These are phyloP conservation scores for Malassezia nana DNA, from an alignment of 1,284 basidiomycete species.

Conservation along the genomic window DNA sequence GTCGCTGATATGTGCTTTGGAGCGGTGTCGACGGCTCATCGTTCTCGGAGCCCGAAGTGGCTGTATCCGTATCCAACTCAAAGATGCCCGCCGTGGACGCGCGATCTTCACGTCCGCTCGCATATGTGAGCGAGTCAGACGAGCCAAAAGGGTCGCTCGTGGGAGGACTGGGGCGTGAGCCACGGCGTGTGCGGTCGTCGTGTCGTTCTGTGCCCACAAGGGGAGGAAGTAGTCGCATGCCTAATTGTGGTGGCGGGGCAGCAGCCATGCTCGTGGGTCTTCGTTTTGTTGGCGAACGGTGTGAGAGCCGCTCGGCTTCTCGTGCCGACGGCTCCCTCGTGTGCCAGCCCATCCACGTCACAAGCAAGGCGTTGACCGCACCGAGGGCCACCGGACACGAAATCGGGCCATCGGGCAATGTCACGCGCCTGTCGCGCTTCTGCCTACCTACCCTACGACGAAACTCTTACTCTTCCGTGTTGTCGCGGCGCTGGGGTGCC, in stretches of 20 bases:
- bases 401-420: not conserved
- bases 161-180: not conserved
- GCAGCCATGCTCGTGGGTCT: not conserved
- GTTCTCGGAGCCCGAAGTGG: slow-evolving; percentile 8
- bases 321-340: not conserved
- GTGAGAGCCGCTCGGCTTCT: not conserved
- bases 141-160: not conserved
- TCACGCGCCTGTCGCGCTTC: not conserved
- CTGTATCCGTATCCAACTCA: slow-evolving; percentile 9
- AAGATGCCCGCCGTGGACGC: slow-evolving; percentile 12
- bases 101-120: not conserved
- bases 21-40: slow-evolving; percentile 6
- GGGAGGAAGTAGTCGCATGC: not conserved
- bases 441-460: not conserved
- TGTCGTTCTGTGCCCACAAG: not conserved
- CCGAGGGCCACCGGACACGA: not conserved
- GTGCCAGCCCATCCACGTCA: not conserved
- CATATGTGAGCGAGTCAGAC: not conserved
- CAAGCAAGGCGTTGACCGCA: not conserved
- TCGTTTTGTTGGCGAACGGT: not conserved
- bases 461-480: slow-evolving; percentile 6
- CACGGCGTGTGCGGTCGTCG: not conserved
- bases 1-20: not conserved
- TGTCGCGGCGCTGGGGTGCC: slow-evolving; percentile 7
- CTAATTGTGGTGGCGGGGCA: not conserved